These are phyloP conservation scores for Rhizoctonia solani DNA, from an alignment of 1,284 basidiomycete species.

Conservation along the genomic window DNA sequence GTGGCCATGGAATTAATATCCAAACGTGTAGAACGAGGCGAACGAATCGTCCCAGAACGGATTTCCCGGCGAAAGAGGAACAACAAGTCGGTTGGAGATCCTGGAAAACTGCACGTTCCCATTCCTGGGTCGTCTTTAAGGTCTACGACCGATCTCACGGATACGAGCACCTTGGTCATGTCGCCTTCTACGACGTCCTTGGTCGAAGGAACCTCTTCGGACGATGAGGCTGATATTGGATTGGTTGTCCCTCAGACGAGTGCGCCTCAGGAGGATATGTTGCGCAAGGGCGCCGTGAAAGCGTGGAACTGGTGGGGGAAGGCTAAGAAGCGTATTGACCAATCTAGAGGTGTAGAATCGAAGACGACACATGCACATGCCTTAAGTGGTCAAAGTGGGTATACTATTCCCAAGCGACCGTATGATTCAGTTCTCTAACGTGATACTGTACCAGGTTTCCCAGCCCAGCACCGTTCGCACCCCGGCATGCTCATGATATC, in stretches of 20 bases:
- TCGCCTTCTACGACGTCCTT: constrained; percentile 13
- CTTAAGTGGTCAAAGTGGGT: constrained; percentile 16
- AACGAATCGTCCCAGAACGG: constrained; percentile 49
- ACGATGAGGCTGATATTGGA: constrained; percentile 7
- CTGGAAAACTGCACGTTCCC: neutral
- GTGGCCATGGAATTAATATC: constrained; percentile 70
- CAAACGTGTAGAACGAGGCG: constrained; percentile 59
- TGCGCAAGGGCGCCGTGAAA: constrained; percentile 17
- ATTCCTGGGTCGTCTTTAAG: neutral
- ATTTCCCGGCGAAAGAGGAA: constrained; percentile 2
- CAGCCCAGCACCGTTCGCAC: constrained; percentile 58
- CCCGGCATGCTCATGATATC: constrained; percentile 67
- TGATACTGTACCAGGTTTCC: constrained; percentile 56
- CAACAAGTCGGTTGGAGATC: neutral
- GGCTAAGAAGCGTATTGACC: constrained; percentile 4
- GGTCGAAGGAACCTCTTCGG: neutral
- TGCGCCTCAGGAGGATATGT: constrained; percentile 1
- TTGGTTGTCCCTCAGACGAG: neutral
- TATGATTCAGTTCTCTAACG: too few relatives aligned
- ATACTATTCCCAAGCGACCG: too few relatives aligned
- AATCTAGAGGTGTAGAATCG: constrained; percentile 6
- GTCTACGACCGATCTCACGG: constrained; percentile 7
- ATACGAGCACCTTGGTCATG: neutral
- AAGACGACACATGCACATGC: neutral
- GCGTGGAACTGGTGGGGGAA: constrained; percentile 25